These are phyloP conservation scores for Penicillium canariense DNA, from an alignment of 495 filamentous ascomycete genomes.

Conservation along the genomic window DNA sequence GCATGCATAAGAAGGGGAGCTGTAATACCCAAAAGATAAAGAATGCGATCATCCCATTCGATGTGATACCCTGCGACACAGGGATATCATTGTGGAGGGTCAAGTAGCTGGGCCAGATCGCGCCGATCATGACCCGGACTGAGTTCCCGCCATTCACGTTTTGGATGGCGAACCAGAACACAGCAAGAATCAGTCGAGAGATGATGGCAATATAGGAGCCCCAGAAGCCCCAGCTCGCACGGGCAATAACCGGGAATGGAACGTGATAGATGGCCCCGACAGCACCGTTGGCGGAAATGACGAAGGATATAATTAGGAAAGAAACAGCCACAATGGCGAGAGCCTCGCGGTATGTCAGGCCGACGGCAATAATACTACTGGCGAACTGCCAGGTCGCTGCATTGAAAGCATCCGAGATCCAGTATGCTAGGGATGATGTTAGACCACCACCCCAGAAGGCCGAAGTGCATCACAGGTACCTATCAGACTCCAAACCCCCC, in stretches of 20 bases:
- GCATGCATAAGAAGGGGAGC: constrained; percentile 47
- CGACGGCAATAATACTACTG: constrained; percentile 59
- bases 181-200: constrained; percentile 62
- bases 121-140: constrained; percentile 63
- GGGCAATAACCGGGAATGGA: constrained; percentile 65
- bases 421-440: constrained; percentile 48
- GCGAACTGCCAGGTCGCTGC: constrained; percentile 61
- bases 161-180: constrained; percentile 74
- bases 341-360: constrained; percentile 60
- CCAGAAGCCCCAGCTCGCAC: constrained; percentile 69
- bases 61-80: constrained; percentile 58
- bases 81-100: constrained; percentile 55
- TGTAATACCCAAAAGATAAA: constrained; percentile 55
- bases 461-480: constrained; percentile 21
- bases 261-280: constrained; percentile 62
- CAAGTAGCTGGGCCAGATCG: constrained; percentile 64
- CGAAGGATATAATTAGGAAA: constrained; percentile 60
- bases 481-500: constrained; percentile 41
- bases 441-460: neutral
- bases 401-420: constrained; percentile 64
- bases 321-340: constrained; percentile 59
- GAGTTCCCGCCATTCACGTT: constrained; percentile 64
- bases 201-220: constrained; percentile 65
- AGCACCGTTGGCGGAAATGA: constrained; percentile 62
- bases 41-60: constrained; percentile 62